phyloP scores from a whole-genome alignment of 768 basidiomycete genomes.

The Boletus huronensis region DNA sequence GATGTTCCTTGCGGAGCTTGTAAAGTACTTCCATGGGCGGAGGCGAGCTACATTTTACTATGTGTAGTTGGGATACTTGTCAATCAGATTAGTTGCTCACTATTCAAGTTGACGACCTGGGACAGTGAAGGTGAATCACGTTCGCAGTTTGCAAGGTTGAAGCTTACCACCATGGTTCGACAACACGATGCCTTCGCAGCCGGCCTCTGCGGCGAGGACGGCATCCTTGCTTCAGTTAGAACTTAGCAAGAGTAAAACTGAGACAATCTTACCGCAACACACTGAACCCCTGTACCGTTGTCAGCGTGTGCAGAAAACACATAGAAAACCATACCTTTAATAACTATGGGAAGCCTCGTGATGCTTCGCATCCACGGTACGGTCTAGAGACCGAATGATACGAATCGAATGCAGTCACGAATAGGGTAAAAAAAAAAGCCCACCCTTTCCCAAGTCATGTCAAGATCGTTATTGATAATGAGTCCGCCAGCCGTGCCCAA shows the following conservation, averaged over 20 bases:
- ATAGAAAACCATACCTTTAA: conserved; percentile 52
- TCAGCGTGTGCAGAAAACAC: conserved; percentile 5
- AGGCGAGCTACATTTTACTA: conserved; percentile 49
- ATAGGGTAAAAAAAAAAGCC: conserved; percentile 6
- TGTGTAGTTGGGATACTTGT: not conserved
- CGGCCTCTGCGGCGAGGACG: conserved; percentile 75
- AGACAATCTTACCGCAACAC: conserved; percentile 49
- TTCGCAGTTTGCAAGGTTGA: not conserved
- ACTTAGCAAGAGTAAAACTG: not conserved
- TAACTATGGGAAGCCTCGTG: conserved; percentile 65
- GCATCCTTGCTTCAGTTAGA: conserved; percentile 58
- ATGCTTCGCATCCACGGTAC: conserved; percentile 74
- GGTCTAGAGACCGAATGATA: conserved; percentile 41
- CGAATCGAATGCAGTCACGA: not conserved
- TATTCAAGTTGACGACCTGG: conserved; percentile 76
- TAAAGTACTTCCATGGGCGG: conserved; percentile 79
- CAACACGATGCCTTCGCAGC: conserved; percentile 83
- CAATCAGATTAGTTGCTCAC: conserved; percentile 37
- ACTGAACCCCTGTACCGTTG: conserved; percentile 56
- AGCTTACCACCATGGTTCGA: conserved; percentile 84
- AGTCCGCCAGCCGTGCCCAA: conserved; percentile 68
- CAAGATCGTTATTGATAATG: conserved; percentile 60
- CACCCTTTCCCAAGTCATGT: conserved; percentile 78
- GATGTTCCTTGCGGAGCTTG: conserved; percentile 64
- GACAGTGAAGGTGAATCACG: not conserved